Evolutionary conservation across 495 filamentous ascomycete genomes (phyloP).

Genomic region (Trichoderma erinaceum): DNA sequence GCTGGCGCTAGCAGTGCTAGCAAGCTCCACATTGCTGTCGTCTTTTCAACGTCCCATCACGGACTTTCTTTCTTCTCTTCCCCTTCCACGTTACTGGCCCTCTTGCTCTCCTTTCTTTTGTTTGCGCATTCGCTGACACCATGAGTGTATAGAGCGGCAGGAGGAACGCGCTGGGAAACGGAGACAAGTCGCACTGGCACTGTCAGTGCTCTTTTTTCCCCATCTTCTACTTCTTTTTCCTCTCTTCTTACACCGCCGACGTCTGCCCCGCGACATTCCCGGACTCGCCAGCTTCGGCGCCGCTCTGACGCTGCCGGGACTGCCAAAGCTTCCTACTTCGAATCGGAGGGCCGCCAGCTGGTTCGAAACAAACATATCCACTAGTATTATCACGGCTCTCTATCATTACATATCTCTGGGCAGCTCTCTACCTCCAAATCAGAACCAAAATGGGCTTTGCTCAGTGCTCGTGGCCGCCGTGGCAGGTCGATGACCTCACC

Average conservation of each 20-base stretch:
- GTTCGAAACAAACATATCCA: neutral
- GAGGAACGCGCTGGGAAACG: neutral
- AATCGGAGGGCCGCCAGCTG: neutral
- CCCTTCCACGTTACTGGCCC: neutral
- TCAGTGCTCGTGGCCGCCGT: conserved; percentile 72
- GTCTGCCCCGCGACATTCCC: neutral
- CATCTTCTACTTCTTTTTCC: neutral
- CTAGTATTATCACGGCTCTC: neutral
- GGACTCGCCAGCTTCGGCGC: neutral
- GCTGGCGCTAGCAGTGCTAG: neutral
- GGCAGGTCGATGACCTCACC: conserved; percentile 84
- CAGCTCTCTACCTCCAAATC: neutral
- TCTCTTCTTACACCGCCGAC: neutral
- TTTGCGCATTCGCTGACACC: neutral
- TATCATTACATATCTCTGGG: neutral
- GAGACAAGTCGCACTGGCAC: neutral
- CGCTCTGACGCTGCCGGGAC: neutral
- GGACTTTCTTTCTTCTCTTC: neutral
- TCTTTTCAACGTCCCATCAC: neutral
- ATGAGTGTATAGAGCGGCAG: conserved; percentile 12
- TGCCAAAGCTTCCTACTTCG: neutral
- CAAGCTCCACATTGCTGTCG: neutral
- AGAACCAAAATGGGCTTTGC: conserved; percentile 47
- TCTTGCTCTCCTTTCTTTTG: neutral
- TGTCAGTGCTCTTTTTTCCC: neutral